Percentiles rank a stretch among this genome's conserved stretches.
Conservation (phyloP, 768 basidiomycete species). For the Cystobasidium onofrii region DNA sequence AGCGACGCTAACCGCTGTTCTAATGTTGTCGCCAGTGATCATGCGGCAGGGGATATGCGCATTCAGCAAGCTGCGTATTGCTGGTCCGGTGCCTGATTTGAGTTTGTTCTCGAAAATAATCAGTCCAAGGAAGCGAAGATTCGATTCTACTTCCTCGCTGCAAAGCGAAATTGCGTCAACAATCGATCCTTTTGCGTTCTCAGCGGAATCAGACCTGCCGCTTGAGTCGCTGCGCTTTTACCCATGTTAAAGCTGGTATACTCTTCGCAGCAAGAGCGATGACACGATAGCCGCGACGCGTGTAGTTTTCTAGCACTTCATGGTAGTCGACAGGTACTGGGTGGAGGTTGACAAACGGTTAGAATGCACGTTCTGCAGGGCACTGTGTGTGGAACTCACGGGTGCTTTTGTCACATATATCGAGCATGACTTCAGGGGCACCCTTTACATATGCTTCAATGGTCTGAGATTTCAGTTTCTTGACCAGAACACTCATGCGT, state of each 20-base stretch:
- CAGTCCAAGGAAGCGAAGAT: conserved; percentile 80
- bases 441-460: conserved; percentile 99
- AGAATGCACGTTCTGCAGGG: not conserved
- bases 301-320: conserved; percentile 91
- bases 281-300: conserved; percentile 89
- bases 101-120: conserved; percentile 98
- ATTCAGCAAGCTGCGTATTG: conserved; percentile 73
- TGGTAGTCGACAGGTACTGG: conserved; percentile 93
- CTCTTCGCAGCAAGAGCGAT: conserved; percentile 97
- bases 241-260: conserved; percentile 85
- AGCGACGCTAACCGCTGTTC: conserved; percentile 94
- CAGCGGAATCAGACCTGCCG: too few species aligned
- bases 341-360: not conserved
- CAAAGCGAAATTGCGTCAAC: not conserved
- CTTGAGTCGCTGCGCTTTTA: conserved; percentile 93
- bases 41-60: conserved; percentile 91
- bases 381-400: conserved; percentile 53
- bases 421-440: conserved; percentile 95
- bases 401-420: conserved; percentile 86
- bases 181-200: too few species aligned
- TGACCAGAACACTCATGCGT: conserved; percentile 96
- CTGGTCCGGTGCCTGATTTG: conserved; percentile 81
- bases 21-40: conserved; percentile 96
- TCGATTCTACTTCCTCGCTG: conserved; percentile 89
- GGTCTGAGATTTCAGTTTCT: conserved; percentile 79